phyloP scores from a whole-genome alignment of 2,329 filamentous ascomycete species.

The Penicillium sp. region DNA sequence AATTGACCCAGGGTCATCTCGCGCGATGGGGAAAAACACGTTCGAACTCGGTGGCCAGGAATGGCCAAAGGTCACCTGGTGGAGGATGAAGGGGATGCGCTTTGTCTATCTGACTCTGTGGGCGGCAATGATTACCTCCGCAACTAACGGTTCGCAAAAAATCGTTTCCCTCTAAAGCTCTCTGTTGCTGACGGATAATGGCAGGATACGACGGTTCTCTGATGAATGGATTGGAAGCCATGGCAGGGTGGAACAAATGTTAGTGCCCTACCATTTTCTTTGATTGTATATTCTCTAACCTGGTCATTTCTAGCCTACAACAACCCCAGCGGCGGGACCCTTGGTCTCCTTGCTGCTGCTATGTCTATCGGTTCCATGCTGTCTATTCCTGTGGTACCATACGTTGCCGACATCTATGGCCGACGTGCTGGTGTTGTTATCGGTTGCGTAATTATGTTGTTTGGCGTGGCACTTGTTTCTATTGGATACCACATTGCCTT shows the following conservation, averaged over 20 bases:
- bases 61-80: slow-evolving; percentile 22
- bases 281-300: too few relatives aligned
- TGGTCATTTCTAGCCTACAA: not conserved
- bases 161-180: too few relatives aligned
- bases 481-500: slow-evolving; percentile 36
- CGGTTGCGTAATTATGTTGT: slow-evolving; percentile 47
- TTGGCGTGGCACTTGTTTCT: slow-evolving; percentile 46
- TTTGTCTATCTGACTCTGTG: slow-evolving; percentile 22
- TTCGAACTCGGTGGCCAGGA: slow-evolving; percentile 20
- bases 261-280: slow-evolving; percentile 12
- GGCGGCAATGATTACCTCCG: slow-evolving; percentile 25
- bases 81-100: slow-evolving; percentile 24
- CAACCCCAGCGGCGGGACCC: slow-evolving; percentile 11
- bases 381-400: slow-evolving; percentile 49
- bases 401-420: slow-evolving; percentile 48
- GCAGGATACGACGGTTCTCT: slow-evolving; percentile 46
- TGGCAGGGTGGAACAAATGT: slow-evolving; percentile 47
- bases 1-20: not conserved
- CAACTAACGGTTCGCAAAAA: slow-evolving; percentile 14
- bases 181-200: not conserved
- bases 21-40: slow-evolving; percentile 19
- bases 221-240: slow-evolving; percentile 49
- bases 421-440: slow-evolving; percentile 48
- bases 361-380: slow-evolving; percentile 51
- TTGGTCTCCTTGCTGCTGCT: slow-evolving; percentile 48